Evolutionary conservation across 139 green algal genomes (phyloP).

Genomic region (Chlorella sp.): DNA sequence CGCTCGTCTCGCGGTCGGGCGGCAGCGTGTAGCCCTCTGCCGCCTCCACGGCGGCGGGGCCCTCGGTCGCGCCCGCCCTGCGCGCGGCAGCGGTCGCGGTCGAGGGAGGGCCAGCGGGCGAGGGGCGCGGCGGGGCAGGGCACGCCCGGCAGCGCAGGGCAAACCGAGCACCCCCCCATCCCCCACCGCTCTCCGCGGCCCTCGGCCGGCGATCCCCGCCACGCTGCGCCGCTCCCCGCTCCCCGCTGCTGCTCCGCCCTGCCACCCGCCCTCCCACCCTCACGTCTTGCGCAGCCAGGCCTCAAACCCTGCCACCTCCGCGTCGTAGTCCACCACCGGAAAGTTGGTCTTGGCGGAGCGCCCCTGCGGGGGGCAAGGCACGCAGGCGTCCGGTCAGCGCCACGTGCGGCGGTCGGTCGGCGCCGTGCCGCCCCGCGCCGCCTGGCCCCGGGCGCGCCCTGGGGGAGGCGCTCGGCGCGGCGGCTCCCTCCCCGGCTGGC

Average conservation of each 20-base stretch:
- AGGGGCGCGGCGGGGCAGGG: neutral
- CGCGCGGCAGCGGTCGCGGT: neutral
- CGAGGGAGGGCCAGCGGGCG: neutral
- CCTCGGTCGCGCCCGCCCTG: slow-evolving; percentile 1
- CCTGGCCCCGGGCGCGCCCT: neutral
- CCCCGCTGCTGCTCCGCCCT: too few relatives aligned
- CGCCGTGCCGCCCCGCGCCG: too few relatives aligned
- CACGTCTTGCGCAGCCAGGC: slow-evolving; percentile 7
- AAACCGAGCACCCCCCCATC: too few relatives aligned
- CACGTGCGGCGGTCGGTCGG: too few relatives aligned
- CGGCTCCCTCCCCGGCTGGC: too few relatives aligned
- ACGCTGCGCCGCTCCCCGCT: too few relatives aligned
- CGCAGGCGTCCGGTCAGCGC: too few relatives aligned
- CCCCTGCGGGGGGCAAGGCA: slow-evolving; percentile 9
- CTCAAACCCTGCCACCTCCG: slow-evolving; percentile 46
- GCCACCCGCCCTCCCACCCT: neutral
- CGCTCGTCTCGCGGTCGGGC: neutral
- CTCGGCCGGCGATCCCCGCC: too few relatives aligned
- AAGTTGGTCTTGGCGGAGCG: slow-evolving; percentile 75
- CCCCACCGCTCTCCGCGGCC: too few relatives aligned
- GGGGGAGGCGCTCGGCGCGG: too few relatives aligned
- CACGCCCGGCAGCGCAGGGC: neutral
- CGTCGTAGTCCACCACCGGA: slow-evolving; percentile 59
- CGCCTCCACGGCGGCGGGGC: neutral
- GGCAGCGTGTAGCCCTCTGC: slow-evolving; percentile 30